Evolutionary conservation across 371 early-diverging fungal species (phyloP), one percentile per base, ranked within the genome.

Genomic region (Apophysomyces ossiformis): DNA sequence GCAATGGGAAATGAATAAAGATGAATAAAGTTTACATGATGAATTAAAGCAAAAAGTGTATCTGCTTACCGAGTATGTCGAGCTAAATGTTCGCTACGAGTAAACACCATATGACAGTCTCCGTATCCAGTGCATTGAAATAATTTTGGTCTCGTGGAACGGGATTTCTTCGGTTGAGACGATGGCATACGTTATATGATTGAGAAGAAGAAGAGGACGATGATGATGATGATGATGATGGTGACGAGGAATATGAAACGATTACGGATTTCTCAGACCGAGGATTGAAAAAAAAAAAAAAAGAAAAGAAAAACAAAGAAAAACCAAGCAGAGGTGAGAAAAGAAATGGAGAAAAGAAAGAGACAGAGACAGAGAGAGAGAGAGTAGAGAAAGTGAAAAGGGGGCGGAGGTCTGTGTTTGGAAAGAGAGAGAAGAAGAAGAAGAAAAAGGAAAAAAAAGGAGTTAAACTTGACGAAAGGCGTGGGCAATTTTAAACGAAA

Each of bases 101-200:
- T 83, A 57, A 83, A 83, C 8, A 83, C 81, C 84, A 83, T 83
- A 15, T 76, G 78, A 63, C 83, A 83, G 61, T 80, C 79, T 54
- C 81, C 81, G 57, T 80, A 80, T 39, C 83, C 83, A 13, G 80
- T 80, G 63, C 83, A 83, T 61, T 80, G 80, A 58, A 83, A 83
- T 37, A 78, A 68, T 63, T 83, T 83, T 39, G 80, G 83, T 21
- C 70, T 74, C 54, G 54, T 50, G 54, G 54, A 50, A 8, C 54
- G 54, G 54, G 54, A 50, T 50, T 50, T 50, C 21, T 50, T 50
- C 54, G 54, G 54, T 50, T 50, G 54, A 18, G 54, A 50, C 8
- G 54, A 50, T 21, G 54, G 54, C 54, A 50, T 41, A 41, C 41
- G 32, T 45, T 18, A 43, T 12, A 43, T 12, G 15, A 43, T 43